Evolutionary conservation across 78 protist species (phyloP), one percentile per base, ranked within the genome.

Genomic region (Bigelowiella natans): DNA sequence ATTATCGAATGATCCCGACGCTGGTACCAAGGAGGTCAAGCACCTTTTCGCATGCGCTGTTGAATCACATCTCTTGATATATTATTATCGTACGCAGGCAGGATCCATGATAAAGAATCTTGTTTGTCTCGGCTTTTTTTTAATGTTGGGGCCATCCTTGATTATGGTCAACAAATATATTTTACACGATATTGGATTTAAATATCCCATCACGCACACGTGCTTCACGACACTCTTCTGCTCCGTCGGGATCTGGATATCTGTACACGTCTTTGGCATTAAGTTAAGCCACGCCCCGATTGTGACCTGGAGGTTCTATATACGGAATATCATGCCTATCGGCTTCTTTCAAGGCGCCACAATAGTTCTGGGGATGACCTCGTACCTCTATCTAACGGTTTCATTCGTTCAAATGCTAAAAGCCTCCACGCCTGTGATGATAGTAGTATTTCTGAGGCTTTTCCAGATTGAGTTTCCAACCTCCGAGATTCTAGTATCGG

Each of bases 321-420:
- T 51, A 39, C 0, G 2, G 85, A 88, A 88, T 83, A 0, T 88
- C 2, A 26, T 1, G 31, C 38, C 83, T 0, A 40, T 88, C 39
- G 90, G 90, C 37, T 51, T 38, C 0, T 1, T 82, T 29, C 0
- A 31, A 1, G 90, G 84, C 26, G 84, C 37, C 34, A 40, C 90
- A n/a, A 36, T 88, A 38, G 90, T 82, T 1, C 1, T 2, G 0
- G 90, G 90, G 30, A 40, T 40, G 39, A 36, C 34, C 1, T 51
- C 40, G 1, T 83, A 90, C 30, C 83, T 90, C 39, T 83, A 90
- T 88, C 51, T 90, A 2, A 11, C 40, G 30, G 92, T 90, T 39
- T 31, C 73, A 34, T 90, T 90, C 83, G 82, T 90, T 63, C 92
- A 90, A n/a, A 90, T 90, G 64, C 92, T 90, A 51, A 90, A 90